Evolutionary conservation across 148 eudicot genomes (phyloP), one percentile per base, ranked within the genome.

Genomic region (Silene conica): DNA sequence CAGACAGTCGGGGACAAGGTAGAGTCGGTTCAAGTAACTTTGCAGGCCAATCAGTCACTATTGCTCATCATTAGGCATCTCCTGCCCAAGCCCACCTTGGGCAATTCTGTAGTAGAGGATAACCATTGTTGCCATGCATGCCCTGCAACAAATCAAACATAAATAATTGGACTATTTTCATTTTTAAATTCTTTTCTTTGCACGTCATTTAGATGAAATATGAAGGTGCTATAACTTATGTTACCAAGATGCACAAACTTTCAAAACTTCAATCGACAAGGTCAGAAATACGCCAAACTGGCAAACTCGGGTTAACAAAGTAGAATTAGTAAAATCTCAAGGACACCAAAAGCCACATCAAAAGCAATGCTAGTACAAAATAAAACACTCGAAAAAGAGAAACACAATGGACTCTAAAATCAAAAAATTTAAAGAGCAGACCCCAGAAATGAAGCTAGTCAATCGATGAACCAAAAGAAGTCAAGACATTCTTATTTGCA

Each of bases 61-160:
- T 74, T 87, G 91, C 78, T 89, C 97, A 46, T 91, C 89, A 50
- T 86, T 90, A 50, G 81, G 58, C 77, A 84, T 59, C 45, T 87
- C 90, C 70, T 87, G 88, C 56, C 86, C 92, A 48, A 89, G 69
- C 67, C 89, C 92, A 28, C 97, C 83, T 77, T 95, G 97, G n/a
- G 96, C 88, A 23, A 95, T 74, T 85, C 97, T 92, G 87, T 92
- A 95, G 78, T 95, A 95, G 43, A 95, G 77, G 70, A 95, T 95
- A 71, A 92, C 99, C 97, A 95, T 95, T 5, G 99, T 95, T 69
- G 99, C 99, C 96, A 95, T 77, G 83, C 99, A 95, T 21, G 99
- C 97, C 96, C 99, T 95, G 88, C 85, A 87, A 76, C 20, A 31
- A 31, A 64, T 21, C 67, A 69, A 46, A 74, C 25, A 2, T 14